Evolutionary conservation across 2,329 filamentous ascomycete genomes (phyloP), one percentile per base, ranked within the genome.

Genomic region (Metarhizium brunneum): DNA sequence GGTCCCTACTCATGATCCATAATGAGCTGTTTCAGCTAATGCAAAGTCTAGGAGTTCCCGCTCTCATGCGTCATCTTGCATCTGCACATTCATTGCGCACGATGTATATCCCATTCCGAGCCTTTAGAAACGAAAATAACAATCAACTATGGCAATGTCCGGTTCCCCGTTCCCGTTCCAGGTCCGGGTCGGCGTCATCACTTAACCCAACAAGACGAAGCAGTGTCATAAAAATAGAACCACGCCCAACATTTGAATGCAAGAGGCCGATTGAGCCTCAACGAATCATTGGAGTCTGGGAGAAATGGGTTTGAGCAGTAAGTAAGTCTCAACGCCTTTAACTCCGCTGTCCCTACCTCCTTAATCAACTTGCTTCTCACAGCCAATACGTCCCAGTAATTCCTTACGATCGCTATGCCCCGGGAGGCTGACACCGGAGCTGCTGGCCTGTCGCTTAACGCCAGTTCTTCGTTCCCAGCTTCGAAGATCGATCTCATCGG

Each of bases 351-450:
- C 25, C 43, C 43, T 14, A 16, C 35, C 45, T 47, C 40, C 52
- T 64, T 64, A 73, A 20, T 83, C 79, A 55, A 83, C 76, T 66
- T 83, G 86, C 76, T 90, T 90, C 70, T 91, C 87, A 69, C 89
- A 94, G 51, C 89, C 89, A 65, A 94, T 94, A 54, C 89, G 79
- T 48, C 88, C 87, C 54, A 94, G 77, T 61, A 94, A 75, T 68
- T 92, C 89, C 75, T 92, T 94, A 63, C 86, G 81, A 69, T 90
- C 87, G 63, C 85, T 86, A 69, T 87, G 84, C 29, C 86, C 82
- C 18, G 83, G 81, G 54, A 90, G 77, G 64, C 84, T 87, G 63
- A 88, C 82, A 50, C 80, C 79, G 6, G 79, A 79, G 54, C 81
- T 74, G 54, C 76, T 74, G 20, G 71, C 74, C 58, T 75, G 71